Conservation (phyloP, 805 yeast species). For the Huiozyma naganishii region DNA sequence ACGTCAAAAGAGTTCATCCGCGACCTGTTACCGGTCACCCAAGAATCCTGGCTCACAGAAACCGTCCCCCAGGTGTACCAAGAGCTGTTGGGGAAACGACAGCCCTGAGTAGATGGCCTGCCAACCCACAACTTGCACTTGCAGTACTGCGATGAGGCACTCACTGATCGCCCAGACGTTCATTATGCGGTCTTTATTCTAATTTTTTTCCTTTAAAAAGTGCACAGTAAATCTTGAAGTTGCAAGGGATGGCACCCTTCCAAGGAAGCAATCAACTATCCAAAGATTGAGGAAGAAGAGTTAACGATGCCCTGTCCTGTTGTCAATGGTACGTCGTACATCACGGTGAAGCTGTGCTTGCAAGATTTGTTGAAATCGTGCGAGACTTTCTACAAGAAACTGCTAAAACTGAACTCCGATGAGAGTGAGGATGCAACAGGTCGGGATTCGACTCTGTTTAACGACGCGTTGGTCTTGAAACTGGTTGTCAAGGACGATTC, state of each 20-base stretch:
- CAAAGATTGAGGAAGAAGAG: too few relatives aligned
- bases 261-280: too few relatives aligned
- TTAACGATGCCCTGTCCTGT: neutral
- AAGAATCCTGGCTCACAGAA: constrained; percentile 62
- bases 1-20: constrained; percentile 87
- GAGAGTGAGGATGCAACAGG: constrained; percentile 1
- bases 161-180: too few relatives aligned
- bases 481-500: neutral
- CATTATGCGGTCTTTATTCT: too few relatives aligned
- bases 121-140: too few relatives aligned
- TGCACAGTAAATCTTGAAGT: too few relatives aligned
- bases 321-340: constrained; percentile 45
- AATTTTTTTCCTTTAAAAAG: too few relatives aligned
- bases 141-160: too few relatives aligned
- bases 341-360: constrained; percentile 42
- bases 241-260: too few relatives aligned
- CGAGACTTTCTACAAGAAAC: constrained; percentile 38
- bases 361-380: constrained; percentile 34
- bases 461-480: constrained; percentile 1
- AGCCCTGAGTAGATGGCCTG: too few relatives aligned
- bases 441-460: constrained; percentile 1
- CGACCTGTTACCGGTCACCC: constrained; percentile 57
- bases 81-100: neutral
- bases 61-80: constrained; percentile 54
- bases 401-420: constrained; percentile 8